These are phyloP conservation scores for Cyanodermella asteris DNA, from an alignment of 2,329 filamentous ascomycete species.

Conservation along the genomic window DNA sequence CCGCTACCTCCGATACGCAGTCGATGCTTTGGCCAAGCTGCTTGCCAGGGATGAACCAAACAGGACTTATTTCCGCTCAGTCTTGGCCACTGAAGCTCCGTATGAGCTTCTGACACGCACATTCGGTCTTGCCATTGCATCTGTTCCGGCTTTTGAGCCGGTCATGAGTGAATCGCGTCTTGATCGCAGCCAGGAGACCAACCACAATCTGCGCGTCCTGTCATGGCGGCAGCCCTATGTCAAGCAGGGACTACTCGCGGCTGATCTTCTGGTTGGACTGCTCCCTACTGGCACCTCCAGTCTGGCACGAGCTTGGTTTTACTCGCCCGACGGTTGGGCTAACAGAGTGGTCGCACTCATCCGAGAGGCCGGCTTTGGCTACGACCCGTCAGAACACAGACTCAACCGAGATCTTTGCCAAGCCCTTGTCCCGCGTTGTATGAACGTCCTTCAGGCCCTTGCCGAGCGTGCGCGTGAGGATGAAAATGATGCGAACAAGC, in stretches of 20 bases:
- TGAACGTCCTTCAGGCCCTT: too few relatives aligned
- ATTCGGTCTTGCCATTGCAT: slow-evolving; percentile 69
- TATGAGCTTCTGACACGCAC: slow-evolving; percentile 68
- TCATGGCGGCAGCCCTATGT: slow-evolving; percentile 72
- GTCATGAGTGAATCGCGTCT: too few relatives aligned
- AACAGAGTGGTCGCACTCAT: slow-evolving; percentile 58
- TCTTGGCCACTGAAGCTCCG: slow-evolving; percentile 46
- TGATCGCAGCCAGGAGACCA: slow-evolving; percentile 15
- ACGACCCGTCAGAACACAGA: too few relatives aligned
- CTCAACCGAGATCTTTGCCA: too few relatives aligned
- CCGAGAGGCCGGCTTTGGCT: too few relatives aligned
- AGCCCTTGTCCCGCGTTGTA: too few relatives aligned
- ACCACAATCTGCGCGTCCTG: slow-evolving; percentile 30
- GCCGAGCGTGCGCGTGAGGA: too few relatives aligned
- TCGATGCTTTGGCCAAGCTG: slow-evolving; percentile 79
- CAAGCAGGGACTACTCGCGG: slow-evolving; percentile 78
- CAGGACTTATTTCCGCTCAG: slow-evolving; percentile 56
- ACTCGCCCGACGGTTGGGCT: slow-evolving; percentile 64
- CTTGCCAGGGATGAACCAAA: slow-evolving; percentile 88
- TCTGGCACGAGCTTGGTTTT: slow-evolving; percentile 60
- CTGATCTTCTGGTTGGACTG: slow-evolving; percentile 65
- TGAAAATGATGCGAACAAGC: too few relatives aligned
- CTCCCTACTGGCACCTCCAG: slow-evolving; percentile 48
- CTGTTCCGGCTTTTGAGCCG: slow-evolving; percentile 42
- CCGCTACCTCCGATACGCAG: slow-evolving; percentile 68